Evolutionary conservation across 352 stramenopile genomes (phyloP).

Genomic region (Thraustochytrium striatum): DNA sequence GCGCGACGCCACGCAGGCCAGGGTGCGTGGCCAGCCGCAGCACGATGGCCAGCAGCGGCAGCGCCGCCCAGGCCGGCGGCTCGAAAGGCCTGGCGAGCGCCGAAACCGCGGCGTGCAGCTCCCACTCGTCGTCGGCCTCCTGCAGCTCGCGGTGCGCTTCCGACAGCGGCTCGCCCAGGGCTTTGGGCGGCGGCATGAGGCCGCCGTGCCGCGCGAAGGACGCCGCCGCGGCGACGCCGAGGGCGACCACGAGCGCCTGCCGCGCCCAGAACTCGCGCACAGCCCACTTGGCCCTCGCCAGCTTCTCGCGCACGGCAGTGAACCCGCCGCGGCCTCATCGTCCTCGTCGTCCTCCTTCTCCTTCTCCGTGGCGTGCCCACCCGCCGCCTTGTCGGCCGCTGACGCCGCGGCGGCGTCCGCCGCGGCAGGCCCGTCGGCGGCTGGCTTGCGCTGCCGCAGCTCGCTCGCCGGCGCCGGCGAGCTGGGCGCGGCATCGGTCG

Average conservation of each 20-base stretch:
- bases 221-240: background rate
- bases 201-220: background rate
- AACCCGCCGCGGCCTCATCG: background rate
- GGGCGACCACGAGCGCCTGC: background rate
- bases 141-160: background rate
- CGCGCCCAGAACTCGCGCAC: constrained; percentile 22
- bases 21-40: background rate
- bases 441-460: constrained; percentile 22
- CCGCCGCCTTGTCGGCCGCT: background rate
- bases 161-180: background rate
- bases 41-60: background rate
- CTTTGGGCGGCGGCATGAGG: background rate
- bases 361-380: background rate
- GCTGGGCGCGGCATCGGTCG: background rate
- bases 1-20: background rate
- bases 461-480: background rate
- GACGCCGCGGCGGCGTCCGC: background rate
- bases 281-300: background rate
- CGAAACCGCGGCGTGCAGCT: background rate
- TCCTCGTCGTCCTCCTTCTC: background rate
- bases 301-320: constrained; percentile 2
- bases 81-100: background rate
- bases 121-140: background rate
- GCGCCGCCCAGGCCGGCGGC: background rate
- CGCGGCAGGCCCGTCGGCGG: background rate